Evolutionary conservation across 176 grass and related monocot species (phyloP).

Genomic region (Hordeum marinum): DNA sequence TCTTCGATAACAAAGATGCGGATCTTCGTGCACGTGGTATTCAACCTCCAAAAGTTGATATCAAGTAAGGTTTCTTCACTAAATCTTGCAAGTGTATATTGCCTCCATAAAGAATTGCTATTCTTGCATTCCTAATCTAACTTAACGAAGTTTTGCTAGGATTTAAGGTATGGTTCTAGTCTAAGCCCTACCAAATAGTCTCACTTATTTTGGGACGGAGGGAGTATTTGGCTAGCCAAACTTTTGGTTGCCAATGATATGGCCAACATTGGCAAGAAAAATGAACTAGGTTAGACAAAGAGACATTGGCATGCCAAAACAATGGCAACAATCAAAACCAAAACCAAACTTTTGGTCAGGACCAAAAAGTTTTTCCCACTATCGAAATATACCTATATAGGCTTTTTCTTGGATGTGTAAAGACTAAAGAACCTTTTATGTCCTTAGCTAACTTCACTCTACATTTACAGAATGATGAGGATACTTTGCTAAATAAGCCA

Average conservation of each 20-base stretch:
- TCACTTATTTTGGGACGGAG: too few relatives aligned
- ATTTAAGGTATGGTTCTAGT: neutral
- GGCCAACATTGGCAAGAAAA: neutral
- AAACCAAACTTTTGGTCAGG: too few relatives aligned
- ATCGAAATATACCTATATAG: neutral
- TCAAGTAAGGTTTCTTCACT: constrained; percentile 46
- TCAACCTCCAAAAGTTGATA: constrained; percentile 67
- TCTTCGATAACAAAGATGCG: constrained; percentile 98
- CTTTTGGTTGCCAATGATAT: neutral
- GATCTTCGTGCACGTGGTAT: constrained; percentile 90
- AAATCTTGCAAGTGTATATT: neutral
- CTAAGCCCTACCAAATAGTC: too few relatives aligned
- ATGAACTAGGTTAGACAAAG: neutral
- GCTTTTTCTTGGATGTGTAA: neutral
- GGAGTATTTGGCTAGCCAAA: neutral
- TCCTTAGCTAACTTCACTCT: neutral
- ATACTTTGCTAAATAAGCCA: constrained; percentile 3
- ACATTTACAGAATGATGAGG: neutral
- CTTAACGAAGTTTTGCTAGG: neutral
- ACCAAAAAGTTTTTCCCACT: too few relatives aligned
- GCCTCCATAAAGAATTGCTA: neutral
- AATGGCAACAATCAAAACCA: too few relatives aligned
- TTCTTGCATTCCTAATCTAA: neutral
- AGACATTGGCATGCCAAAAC: too few relatives aligned
- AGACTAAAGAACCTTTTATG: neutral